Percentiles rank a stretch among this genome's conserved stretches.
These are phyloP conservation scores for Pulveroboletus frians DNA, from an alignment of 768 basidiomycete species.

Conservation along the genomic window DNA sequence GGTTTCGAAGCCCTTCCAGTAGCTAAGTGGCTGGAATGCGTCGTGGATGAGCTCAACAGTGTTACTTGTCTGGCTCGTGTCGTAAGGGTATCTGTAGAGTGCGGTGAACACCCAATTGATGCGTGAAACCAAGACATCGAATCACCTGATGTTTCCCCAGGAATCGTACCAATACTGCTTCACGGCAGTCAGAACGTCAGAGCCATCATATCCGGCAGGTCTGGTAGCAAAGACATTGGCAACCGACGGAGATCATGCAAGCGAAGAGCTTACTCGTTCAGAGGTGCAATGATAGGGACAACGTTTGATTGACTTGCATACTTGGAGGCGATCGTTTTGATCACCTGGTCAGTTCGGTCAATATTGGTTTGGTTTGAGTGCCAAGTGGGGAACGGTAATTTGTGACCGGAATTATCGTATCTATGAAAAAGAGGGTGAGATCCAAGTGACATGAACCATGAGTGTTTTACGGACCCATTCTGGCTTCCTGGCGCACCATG, in stretches of 20 bases:
- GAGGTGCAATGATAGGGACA: conserved; percentile 64
- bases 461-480: conserved; percentile 51
- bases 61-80: conserved; percentile 44
- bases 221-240: conserved; percentile 32
- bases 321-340: conserved; percentile 56
- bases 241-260: background rate
- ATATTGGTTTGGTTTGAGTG: conserved; percentile 62
- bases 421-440: conserved; percentile 32
- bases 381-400: conserved; percentile 58
- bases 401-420: conserved; percentile 80
- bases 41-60: conserved; percentile 68
- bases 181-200: conserved; percentile 44
- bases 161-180: conserved; percentile 70
- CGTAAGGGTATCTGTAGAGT: conserved; percentile 36
- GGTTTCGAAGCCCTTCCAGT: conserved; percentile 62
- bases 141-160: conserved; percentile 65
- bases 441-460: background rate
- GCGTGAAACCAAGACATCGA: background rate
- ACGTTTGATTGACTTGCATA: conserved; percentile 49
- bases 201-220: conserved; percentile 66
- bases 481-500: conserved; percentile 81
- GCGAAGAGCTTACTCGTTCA: conserved; percentile 61
- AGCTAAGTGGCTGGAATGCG: conserved; percentile 70
- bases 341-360: conserved; percentile 58
- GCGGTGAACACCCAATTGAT: background rate